Percentiles rank a stretch among this genome's conserved stretches.
phyloP scores from a whole-genome alignment of 169 alveolate genomes.

The Plasmodium coatneyi region DNA sequence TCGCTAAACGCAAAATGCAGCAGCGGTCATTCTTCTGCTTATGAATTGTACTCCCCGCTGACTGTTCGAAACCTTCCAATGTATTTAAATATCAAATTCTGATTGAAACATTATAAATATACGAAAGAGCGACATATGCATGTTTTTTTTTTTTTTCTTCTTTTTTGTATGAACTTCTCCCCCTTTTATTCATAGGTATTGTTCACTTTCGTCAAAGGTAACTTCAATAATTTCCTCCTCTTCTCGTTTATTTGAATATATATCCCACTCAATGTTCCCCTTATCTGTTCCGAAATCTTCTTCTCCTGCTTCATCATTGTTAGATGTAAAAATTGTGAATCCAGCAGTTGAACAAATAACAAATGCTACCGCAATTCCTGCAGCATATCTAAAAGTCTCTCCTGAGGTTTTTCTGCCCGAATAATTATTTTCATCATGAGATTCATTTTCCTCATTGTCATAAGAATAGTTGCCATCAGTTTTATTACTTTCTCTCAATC shows the following conservation, averaged over 20 bases:
- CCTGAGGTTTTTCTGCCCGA: background rate
- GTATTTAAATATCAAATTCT: background rate
- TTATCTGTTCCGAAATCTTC: background rate
- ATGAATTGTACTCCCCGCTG: background rate
- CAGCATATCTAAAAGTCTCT: background rate
- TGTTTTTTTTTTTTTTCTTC: no score
- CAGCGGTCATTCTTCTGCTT: background rate
- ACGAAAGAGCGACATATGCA: background rate
- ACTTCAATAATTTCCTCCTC: conserved; percentile 13
- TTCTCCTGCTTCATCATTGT: background rate
- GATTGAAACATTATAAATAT: background rate
- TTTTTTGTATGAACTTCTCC: background rate
- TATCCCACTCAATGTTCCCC: background rate
- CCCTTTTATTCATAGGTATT: background rate
- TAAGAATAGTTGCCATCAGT: background rate
- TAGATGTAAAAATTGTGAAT: background rate
- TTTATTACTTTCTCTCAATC: background rate
- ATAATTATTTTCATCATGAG: background rate
- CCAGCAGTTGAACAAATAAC: conserved; percentile 15
- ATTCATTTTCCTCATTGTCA: background rate
- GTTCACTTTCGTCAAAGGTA: background rate
- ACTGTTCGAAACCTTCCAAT: background rate
- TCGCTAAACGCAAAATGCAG: background rate
- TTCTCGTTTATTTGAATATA: background rate
- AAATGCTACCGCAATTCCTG: conserved; percentile 11